Evolutionary conservation across 345 rosid genomes (phyloP).

Genomic region (Excoecaria agallocha): DNA sequence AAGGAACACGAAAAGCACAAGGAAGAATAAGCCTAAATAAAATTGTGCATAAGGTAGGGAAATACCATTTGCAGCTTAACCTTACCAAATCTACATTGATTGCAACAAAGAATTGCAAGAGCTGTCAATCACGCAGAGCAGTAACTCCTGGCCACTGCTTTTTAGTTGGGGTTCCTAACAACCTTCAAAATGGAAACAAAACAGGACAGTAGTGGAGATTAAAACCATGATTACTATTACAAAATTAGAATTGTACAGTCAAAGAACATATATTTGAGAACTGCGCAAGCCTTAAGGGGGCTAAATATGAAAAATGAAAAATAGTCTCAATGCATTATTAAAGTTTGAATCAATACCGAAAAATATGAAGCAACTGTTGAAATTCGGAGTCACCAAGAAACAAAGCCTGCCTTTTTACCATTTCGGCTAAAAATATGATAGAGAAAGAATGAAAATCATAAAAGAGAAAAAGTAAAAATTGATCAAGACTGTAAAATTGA

Average conservation of each 20-base stretch:
- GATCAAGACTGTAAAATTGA: not conserved
- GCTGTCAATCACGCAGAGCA: too few relatives aligned
- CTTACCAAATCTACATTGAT: too few relatives aligned
- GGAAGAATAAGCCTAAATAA: too few relatives aligned
- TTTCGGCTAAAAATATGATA: slow-evolving; percentile 44
- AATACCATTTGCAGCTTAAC: too few relatives aligned
- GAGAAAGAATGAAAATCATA: not conserved
- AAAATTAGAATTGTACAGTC: not conserved
- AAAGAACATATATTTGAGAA: not conserved
- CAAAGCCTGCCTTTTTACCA: slow-evolving; percentile 85
- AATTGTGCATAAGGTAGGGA: too few relatives aligned
- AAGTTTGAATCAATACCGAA: slow-evolving; percentile 44
- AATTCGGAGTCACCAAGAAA: slow-evolving; percentile 95
- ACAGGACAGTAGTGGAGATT: not conserved
- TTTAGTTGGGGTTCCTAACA: slow-evolving; percentile 88
- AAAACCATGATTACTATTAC: not conserved
- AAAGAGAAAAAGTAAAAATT: not conserved
- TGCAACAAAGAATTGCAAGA: too few relatives aligned
- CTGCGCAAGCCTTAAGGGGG: too few relatives aligned
- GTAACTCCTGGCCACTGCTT: slow-evolving; percentile 87
- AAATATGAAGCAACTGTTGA: slow-evolving; percentile 92
- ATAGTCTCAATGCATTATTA: not conserved
- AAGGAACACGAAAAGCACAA: too few relatives aligned
- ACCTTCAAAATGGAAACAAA: slow-evolving; percentile 32
- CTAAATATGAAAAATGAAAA: not conserved